These are phyloP conservation scores for Calonectria leucothoes DNA, from an alignment of 2,329 filamentous ascomycete species.

Conservation along the genomic window DNA sequence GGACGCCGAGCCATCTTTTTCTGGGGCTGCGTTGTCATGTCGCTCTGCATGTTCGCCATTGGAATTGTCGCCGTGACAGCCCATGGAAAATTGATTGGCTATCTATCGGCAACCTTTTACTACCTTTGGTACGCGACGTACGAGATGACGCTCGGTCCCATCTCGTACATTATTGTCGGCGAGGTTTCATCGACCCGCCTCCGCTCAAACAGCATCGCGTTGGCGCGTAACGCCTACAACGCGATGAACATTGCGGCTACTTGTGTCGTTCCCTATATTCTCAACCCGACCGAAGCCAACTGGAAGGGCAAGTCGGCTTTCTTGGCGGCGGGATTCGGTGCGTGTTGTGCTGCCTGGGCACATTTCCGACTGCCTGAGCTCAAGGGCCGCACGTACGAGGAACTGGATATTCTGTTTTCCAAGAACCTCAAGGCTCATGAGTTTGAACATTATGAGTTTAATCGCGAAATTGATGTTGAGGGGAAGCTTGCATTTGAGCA, in stretches of 20 bases:
- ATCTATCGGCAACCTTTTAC: constrained; percentile 31
- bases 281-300: constrained; percentile 45
- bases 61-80: constrained; percentile 53
- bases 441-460: background rate
- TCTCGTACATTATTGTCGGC: constrained; percentile 53
- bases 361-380: constrained; percentile 47
- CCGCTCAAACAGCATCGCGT: constrained; percentile 53
- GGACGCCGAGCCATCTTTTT: constrained; percentile 56
- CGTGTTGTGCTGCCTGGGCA: constrained; percentile 40
- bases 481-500: background rate
- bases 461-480: background rate
- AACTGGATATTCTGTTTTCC: constrained; percentile 45
- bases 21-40: constrained; percentile 36
- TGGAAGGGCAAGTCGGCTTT: constrained; percentile 46
- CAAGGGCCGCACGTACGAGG: constrained; percentile 43
- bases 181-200: constrained; percentile 54
- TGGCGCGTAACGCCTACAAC: constrained; percentile 46
- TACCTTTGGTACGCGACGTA: constrained; percentile 45
- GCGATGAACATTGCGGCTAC: constrained; percentile 39
- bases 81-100: constrained; percentile 45
- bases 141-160: constrained; percentile 53
- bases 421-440: background rate
- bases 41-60: constrained; percentile 37
- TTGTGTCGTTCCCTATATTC: constrained; percentile 43
- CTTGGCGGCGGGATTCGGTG: constrained; percentile 39